These are phyloP conservation scores for Bipolaris bicolor DNA, from an alignment of 2,329 filamentous ascomycete species.

Conservation along the genomic window DNA sequence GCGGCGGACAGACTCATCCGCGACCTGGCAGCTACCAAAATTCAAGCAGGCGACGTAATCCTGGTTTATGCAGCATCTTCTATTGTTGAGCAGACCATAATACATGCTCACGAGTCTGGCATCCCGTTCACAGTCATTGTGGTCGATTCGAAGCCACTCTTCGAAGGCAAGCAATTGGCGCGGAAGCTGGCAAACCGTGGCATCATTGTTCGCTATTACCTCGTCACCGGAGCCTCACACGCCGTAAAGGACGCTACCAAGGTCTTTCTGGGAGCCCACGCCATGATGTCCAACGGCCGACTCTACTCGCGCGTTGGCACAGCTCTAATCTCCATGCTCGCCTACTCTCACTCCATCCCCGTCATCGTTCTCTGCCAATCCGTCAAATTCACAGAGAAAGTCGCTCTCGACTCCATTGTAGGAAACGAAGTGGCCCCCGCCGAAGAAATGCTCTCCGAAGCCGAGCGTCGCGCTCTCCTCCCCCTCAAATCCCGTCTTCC, in stretches of 20 bases:
- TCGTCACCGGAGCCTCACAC: slow-evolving; percentile 77
- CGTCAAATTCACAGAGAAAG: slow-evolving; percentile 90
- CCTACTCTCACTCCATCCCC: slow-evolving; percentile 74
- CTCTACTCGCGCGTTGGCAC: slow-evolving; percentile 89
- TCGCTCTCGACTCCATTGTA: slow-evolving; percentile 89
- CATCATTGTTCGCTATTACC: slow-evolving; percentile 79
- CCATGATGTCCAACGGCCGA: slow-evolving; percentile 93
- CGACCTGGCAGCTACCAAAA: slow-evolving; percentile 73
- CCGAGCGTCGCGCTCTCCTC: slow-evolving; percentile 40
- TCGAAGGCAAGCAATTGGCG: slow-evolving; percentile 74
- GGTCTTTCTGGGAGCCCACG: slow-evolving; percentile 82
- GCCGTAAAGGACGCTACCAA: slow-evolving; percentile 74
- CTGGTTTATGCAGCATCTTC: slow-evolving; percentile 86
- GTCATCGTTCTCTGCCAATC: slow-evolving; percentile 93
- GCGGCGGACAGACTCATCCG: slow-evolving; percentile 87
- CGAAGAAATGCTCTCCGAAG: slow-evolving; percentile 63
- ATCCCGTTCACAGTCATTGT: slow-evolving; percentile 83
- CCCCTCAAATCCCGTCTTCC: slow-evolving; percentile 39
- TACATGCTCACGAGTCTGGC: slow-evolving; percentile 71
- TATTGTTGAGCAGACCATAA: slow-evolving; percentile 81
- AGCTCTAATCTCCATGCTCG: slow-evolving; percentile 82
- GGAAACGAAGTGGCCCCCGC: slow-evolving; percentile 89
- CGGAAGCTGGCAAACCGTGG: slow-evolving; percentile 72
- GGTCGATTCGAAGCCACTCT: slow-evolving; percentile 75
- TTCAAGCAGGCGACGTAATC: slow-evolving; percentile 79